Evolutionary conservation across 192 early-diverging fungal genomes (phyloP), one percentile per base, ranked within the genome.

Genomic region (Umbelopsis sp.): DNA sequence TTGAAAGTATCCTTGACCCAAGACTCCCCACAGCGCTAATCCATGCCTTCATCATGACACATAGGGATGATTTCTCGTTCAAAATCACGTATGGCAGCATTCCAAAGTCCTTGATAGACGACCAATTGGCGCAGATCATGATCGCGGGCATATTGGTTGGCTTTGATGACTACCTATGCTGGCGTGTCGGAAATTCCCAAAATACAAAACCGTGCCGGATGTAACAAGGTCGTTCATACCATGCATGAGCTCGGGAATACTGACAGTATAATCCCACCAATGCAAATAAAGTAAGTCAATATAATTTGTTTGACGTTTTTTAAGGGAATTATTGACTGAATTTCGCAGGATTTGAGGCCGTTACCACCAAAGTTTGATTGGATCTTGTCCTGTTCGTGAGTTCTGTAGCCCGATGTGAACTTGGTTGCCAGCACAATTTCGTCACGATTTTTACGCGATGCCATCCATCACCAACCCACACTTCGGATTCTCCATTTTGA

Each of bases 381-480:
- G 25, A 29, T 44, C 82, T 65, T 70, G 29, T 47, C 24, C 26
- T 26, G 26, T 24, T 38, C 21, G 36, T 73, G 21, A n/a, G 4
- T 5, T 45, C 16, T 62, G 21, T 22, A 69, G 66, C 62, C 76
- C 72, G 77, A 68, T 1, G 77, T 56, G 69, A 80, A 82, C 66
- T 90, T 90, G 56, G 88, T 88, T 0, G 87, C 87, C 31, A 90
- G 49, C 4, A 88, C 86, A 25, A 90, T 77, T 26, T 85, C 73
- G 49, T 83, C 83, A 45, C 88, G 81, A 43, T 45, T 67, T 45
- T 31, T 47, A 36, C 86, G 85, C 53, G 80, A 70, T 0, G 73
- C 43, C 12, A 91, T 70, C 41, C 84, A 87, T 43, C 79, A 20
- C 89, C 88, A 31, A 90, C 59, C 72, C 88, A 84, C 2, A 67